A percentile compares a stretch with the other conserved stretches of the same genome.
phyloP scores from a whole-genome alignment of 192 early-diverging fungal species.

The Coemansia sp. region DNA sequence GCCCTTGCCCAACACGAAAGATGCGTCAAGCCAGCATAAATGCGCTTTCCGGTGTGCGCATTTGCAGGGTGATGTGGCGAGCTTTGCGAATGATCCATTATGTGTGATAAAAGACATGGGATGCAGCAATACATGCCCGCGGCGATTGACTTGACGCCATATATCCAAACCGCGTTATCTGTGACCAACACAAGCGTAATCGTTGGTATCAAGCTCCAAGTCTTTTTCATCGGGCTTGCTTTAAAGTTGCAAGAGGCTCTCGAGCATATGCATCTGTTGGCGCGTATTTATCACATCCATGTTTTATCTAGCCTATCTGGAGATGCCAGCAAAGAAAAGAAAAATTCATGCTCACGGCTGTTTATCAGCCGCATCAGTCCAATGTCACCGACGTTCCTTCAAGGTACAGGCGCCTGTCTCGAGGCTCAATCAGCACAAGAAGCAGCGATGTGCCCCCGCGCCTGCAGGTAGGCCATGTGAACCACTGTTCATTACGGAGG shows the following conservation, averaged over 20 bases:
- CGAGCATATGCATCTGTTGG: background rate
- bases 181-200: background rate
- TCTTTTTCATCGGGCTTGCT: background rate
- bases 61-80: background rate
- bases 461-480: background rate
- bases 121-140: background rate
- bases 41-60: background rate
- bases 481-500: background rate
- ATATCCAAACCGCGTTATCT: background rate
- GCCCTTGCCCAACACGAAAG: background rate
- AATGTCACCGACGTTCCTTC: background rate
- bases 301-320: constrained; percentile 2
- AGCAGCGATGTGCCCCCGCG: background rate
- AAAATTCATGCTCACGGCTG: background rate
- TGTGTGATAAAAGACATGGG: background rate
- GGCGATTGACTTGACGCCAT: background rate
- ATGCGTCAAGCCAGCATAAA: background rate
- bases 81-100: background rate
- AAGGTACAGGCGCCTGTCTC: background rate
- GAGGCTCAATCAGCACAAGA: background rate
- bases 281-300: background rate
- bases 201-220: background rate
- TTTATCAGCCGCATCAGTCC: background rate
- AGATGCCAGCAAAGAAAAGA: background rate
- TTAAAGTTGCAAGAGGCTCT: background rate